Conservation (phyloP, 2,329 filamentous ascomycete species). For the Sporothrix sp. region DNA sequence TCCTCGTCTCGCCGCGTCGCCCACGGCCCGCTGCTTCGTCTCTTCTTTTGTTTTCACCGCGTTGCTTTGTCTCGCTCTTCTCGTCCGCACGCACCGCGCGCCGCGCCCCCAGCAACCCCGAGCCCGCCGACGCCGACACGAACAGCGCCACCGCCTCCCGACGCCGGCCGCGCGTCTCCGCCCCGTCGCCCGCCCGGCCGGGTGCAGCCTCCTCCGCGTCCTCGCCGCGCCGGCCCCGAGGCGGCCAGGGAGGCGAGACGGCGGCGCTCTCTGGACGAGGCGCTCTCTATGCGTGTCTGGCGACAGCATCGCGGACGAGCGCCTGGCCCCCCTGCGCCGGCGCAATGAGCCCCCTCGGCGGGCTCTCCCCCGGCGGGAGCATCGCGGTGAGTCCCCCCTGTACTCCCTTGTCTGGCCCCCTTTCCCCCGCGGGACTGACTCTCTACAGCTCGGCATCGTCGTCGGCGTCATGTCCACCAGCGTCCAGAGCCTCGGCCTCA, state of each 20-base stretch:
- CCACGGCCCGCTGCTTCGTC: no score
- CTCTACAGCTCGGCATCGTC: conserved; percentile 71
- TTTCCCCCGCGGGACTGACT: not conserved
- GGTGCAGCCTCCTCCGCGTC: not conserved
- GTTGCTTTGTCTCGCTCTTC: not conserved
- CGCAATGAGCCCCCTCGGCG: conserved; percentile 63
- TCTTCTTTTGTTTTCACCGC: not conserved
- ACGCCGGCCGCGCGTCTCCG: not conserved
- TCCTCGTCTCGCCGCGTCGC: not conserved
- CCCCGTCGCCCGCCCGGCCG: not conserved
- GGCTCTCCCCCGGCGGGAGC: conserved; percentile 67
- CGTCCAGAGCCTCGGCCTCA: conserved; percentile 88
- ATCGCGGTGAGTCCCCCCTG: conserved; percentile 50
- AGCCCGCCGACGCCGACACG: not conserved
- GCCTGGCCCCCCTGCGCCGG: conserved; percentile 23
- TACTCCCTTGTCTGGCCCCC: not conserved
- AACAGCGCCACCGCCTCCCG: conserved; percentile 1
- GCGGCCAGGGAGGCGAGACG: no score
- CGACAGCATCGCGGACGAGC: conserved; percentile 7
- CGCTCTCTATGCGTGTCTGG: conserved; percentile 11
- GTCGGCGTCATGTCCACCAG: conserved; percentile 91
- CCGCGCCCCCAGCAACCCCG: not conserved
- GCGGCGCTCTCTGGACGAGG: no score
- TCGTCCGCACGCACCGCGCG: not conserved
- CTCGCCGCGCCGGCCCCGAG: not conserved